Base-by-base conservation (phyloP, 768 basidiomycete genomes). In the Serendipita sp. region DNA sequence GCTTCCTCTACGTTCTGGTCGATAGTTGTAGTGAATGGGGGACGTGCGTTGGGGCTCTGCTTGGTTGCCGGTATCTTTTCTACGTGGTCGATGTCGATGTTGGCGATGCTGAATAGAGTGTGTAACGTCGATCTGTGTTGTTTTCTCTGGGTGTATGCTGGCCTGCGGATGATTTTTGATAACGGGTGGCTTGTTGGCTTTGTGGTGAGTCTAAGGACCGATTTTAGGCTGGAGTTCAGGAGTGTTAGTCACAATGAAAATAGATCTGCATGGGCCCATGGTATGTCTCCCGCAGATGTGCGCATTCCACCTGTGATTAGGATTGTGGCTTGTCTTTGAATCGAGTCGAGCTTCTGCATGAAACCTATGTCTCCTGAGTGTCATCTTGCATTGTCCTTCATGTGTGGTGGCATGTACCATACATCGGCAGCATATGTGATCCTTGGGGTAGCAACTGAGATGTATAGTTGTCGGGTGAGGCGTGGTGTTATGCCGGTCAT, bases 81-180 rank as follows among this genome's bases (percentile, higher is more conserved):
- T 0, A 70, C 63, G 0, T 24, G 16, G 15, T 15, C 32, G n/a
- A 65, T 56, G 2, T 54, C 2, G 5, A 72, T 64, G 11, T 67
- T 34, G 15, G 3, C 66, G 0, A 63, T 24, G 3, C 66, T 18
- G 56, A 71, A 62, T 1, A 73, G 48, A 4, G 68, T 37, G 45
- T 75, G 72, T 2, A 74, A 56, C 0, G 72, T 69, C 1, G 72
- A 46, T 3, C 65, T 60, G 34, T 60, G 47, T 28, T 66, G 66
- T 4, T 67, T 65, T 16, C 38, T 24, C 24, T 24, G 24, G 24
- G 41, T 24, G 24, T 48, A 30, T 0, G 18, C 15, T 3, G 10
- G 8, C 11, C 24, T 0, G 24, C 47, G 18, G 15, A 65, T 38
- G 28, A 35, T 3, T 13, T 45, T 24, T 15, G 10, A 3, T 30